These are phyloP conservation scores for Phaeoacremonium minimum DNA, from an alignment of 2,329 filamentous ascomycete genomes.

Conservation along the genomic window DNA sequence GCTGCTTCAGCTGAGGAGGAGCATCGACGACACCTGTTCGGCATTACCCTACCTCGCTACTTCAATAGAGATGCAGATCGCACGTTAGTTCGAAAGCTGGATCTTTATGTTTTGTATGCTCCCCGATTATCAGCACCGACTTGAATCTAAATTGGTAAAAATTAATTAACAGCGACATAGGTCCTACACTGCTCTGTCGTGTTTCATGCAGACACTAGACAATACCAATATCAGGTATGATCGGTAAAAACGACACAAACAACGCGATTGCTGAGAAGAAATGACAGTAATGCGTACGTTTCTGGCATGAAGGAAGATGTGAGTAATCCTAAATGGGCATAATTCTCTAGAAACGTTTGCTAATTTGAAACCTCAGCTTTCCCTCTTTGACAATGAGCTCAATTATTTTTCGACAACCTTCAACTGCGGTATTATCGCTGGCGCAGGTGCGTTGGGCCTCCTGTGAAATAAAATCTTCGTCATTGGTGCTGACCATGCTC, in stretches of 20 bases:
- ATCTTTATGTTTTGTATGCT: slow-evolving; percentile 8
- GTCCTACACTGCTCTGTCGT: not conserved
- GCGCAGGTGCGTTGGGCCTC: not conserved
- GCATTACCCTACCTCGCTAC: not conserved
- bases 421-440: slow-evolving; percentile 2
- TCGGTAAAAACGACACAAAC: not conserved
- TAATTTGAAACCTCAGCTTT: slow-evolving; percentile 16
- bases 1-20: not conserved
- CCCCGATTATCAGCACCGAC: too few species aligned
- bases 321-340: slow-evolving; percentile 40
- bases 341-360: slow-evolving; percentile 39
- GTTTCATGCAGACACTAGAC: not conserved
- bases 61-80: not conserved
- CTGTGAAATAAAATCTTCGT: not conserved
- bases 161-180: not conserved
- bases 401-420: slow-evolving; percentile 8
- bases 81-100: slow-evolving; percentile 7
- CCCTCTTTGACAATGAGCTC: slow-evolving; percentile 4
- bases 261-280: not conserved
- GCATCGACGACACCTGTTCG: not conserved
- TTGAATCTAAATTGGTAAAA: not conserved
- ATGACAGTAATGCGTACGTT: slow-evolving; percentile 17
- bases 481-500: slow-evolving; percentile 17
- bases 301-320: slow-evolving; percentile 36
- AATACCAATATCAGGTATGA: not conserved